These are phyloP conservation scores for Helianthus tuberosus DNA, from an alignment of 129 eudicot genomes.

Conservation along the genomic window DNA sequence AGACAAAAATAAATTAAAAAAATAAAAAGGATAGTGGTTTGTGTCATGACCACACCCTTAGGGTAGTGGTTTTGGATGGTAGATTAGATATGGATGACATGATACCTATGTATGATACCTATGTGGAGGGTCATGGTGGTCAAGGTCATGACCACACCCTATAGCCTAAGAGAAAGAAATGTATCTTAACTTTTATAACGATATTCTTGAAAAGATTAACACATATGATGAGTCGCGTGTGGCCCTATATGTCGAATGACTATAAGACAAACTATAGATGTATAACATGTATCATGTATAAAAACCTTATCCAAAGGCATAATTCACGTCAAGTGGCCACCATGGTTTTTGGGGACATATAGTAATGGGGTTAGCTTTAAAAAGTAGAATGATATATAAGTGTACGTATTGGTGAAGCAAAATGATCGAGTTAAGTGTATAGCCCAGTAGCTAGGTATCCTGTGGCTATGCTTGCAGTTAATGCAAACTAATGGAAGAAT, in stretches of 20 bases:
- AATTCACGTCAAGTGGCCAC: slow-evolving; percentile 35
- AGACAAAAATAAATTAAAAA: no score
- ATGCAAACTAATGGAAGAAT: slow-evolving; percentile 19
- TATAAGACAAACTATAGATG: slow-evolving; percentile 14
- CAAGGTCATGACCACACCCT: no score
- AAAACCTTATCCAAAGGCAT: slow-evolving; percentile 38
- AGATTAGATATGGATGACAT: no score
- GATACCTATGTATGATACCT: no score
- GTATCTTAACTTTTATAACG: neutral
- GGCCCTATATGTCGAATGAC: slow-evolving; percentile 3
- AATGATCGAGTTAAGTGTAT: slow-evolving; percentile 22
- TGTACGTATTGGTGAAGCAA: slow-evolving; percentile 46
- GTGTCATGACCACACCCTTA: no score
- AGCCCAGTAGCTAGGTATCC: slow-evolving; percentile 23
- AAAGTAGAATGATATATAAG: slow-evolving; percentile 35
- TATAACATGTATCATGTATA: slow-evolving; percentile 2
- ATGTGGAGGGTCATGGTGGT: no score
- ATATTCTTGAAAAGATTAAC: neutral
- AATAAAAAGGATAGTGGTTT: no score
- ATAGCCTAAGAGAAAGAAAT: no score
- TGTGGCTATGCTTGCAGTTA: slow-evolving; percentile 24
- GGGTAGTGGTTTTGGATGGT: no score
- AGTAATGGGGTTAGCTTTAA: slow-evolving; percentile 33
- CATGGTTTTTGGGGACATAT: slow-evolving; percentile 35
- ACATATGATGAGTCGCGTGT: neutral